A percentile compares a stretch with the other conserved stretches of the same genome.
These are phyloP conservation scores for Scedosporium boydii DNA, from an alignment of 2,329 filamentous ascomycete species.

Conservation along the genomic window DNA sequence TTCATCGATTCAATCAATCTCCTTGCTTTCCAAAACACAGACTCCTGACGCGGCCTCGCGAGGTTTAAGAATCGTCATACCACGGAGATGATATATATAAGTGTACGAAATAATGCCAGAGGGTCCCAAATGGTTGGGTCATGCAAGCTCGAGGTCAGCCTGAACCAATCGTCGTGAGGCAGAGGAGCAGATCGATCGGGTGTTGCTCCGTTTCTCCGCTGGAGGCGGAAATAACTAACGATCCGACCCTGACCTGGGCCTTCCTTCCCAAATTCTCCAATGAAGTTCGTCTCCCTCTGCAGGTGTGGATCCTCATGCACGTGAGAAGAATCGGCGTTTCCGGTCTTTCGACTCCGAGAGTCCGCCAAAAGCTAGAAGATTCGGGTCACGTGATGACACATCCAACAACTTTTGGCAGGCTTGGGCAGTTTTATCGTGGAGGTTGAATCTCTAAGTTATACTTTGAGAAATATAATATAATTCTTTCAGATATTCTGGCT, in stretches of 20 bases:
- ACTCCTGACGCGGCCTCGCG: too few species aligned
- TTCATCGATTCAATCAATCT: too few species aligned
- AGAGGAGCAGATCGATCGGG: neutral
- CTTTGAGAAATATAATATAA: too few species aligned
- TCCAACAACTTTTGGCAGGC: neutral
- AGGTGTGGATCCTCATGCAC: neutral
- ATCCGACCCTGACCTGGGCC: conserved; percentile 1
- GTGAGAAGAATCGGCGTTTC: neutral
- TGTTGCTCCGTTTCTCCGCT: conserved; percentile 8
- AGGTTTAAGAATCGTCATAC: too few species aligned
- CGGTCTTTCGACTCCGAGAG: neutral
- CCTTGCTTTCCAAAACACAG: too few species aligned
- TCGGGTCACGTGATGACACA: neutral
- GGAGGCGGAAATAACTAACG: conserved; percentile 5
- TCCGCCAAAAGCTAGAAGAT: neutral
- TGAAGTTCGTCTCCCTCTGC: neutral
- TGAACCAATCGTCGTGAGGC: neutral
- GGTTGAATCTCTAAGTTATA: too few species aligned
- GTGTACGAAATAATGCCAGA: too few species aligned
- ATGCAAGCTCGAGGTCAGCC: too few species aligned
- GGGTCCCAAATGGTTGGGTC: too few species aligned
- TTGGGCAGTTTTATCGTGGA: too few species aligned
- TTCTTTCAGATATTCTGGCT: too few species aligned
- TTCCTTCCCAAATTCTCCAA: neutral
- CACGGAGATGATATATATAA: too few species aligned